Evolutionary conservation across 805 yeast species (phyloP).

Genomic region (Kregervanrija fluxuum): DNA sequence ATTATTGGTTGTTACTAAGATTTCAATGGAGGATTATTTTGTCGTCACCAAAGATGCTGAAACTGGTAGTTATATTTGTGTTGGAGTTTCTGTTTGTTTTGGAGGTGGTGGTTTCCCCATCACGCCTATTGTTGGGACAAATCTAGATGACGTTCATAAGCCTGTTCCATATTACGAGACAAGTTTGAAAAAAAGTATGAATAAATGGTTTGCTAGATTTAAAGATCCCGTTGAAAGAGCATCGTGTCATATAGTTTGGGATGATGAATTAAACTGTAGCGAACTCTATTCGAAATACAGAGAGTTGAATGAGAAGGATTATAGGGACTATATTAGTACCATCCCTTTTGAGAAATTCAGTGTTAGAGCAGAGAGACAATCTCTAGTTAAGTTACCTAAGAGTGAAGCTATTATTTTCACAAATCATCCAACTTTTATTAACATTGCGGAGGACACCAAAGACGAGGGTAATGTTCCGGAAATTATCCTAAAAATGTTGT

Average conservation of each 20-base stretch:
- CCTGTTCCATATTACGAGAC: slow-evolving; percentile 43
- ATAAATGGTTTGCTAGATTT: slow-evolving; percentile 41
- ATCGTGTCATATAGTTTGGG: slow-evolving; percentile 47
- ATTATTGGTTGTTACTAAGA: slow-evolving; percentile 34
- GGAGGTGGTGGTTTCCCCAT: slow-evolving; percentile 48
- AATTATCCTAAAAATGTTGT: slow-evolving; percentile 33
- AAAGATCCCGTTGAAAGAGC: slow-evolving; percentile 41
- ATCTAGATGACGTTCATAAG: slow-evolving; percentile 37
- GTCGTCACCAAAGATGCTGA: slow-evolving; percentile 31
- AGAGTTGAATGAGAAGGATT: slow-evolving; percentile 29
- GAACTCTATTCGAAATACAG: slow-evolving; percentile 26
- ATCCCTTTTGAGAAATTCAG: slow-evolving; percentile 34
- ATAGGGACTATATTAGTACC: slow-evolving; percentile 26
- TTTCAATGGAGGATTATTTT: slow-evolving; percentile 46
- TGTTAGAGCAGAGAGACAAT: slow-evolving; percentile 42
- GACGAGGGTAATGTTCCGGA: slow-evolving; percentile 44
- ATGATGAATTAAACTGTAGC: slow-evolving; percentile 28
- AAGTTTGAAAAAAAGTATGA: slow-evolving; percentile 41
- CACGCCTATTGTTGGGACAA: slow-evolving; percentile 23
- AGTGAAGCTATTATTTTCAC: slow-evolving; percentile 23
- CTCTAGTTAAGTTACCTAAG: slow-evolving; percentile 39
- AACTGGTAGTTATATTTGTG: slow-evolving; percentile 34
- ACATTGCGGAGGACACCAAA: slow-evolving; percentile 32
- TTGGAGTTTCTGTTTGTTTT: slow-evolving; percentile 45
- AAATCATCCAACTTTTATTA: slow-evolving; percentile 31